Evolutionary conservation across 352 stramenopile genomes (phyloP), one percentile per base, ranked within the genome.

Genomic region (Phytophthora sp.): DNA sequence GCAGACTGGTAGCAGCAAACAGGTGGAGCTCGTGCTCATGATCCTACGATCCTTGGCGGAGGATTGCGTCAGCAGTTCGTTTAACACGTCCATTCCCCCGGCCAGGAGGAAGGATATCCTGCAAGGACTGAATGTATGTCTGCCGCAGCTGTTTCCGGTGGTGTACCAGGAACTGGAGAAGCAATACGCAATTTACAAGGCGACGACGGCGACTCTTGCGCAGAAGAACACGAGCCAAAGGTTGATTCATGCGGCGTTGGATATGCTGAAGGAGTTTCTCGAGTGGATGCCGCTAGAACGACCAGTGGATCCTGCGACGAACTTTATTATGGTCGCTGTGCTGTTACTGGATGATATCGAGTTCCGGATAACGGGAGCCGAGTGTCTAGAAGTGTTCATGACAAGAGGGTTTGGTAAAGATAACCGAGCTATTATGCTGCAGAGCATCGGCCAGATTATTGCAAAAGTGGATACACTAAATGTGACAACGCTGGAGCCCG

Each of bases 221-320:
- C 61, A 76, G 42, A 64, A 69, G 16, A 65, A 65, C 4, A 57
- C 44, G 16, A 89, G 80, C 61, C 76, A 84, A 59, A 73, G 74
- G 47, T 57, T 94, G 7, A 82, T 92, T 23, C 73, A 90, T 24
- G 80, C 83, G 1, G 75, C 79, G 26, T 44, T 94, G 39, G 65
- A 84, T 38, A 91, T 92, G 81, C 63, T 94, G 16, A 90, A 88
- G 51, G 86, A 92, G 63, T 94, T 94, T 63, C 61, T 94, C 6
- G 86, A 94, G 61, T 94, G 86, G 86, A 86, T 94, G 71, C 86
- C 86, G 13, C 57, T 94, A 31, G 80, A 89, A 29, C 74, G 76
- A 29, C 79, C 86, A 1, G 73, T 89, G 5, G 69, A 87, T 11
- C 71, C 79, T 2, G 36, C 67, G 1, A 82, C 74, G 0, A 94